Evolutionary conservation across 169 alveolate genomes (phyloP), one percentile per base, ranked within the genome.

Genomic region (Cryptosporidium ubiquitum): DNA sequence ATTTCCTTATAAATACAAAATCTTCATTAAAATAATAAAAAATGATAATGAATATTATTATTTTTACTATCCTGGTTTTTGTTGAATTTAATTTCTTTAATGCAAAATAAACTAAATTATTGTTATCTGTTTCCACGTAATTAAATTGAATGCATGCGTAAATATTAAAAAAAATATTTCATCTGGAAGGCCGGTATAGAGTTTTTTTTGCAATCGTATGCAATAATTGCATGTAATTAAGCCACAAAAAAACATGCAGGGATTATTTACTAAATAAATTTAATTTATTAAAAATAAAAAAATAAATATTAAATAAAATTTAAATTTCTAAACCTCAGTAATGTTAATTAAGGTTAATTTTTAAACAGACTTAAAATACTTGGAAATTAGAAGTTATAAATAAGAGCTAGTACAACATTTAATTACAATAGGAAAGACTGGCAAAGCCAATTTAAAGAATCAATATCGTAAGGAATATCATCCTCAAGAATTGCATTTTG

Each of bases 381-480:
- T 20, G 5, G 37, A 47, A 47, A 3, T 10, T 55, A 10, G 35
- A 55, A 55, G n/a, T 23, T n/a, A 51, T 2, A 20, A 51, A 23
- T 16, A 7, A 7, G 61, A 7, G 14, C 1, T 10, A 51, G 7
- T n/a, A 51, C 4, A 20, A 14, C 61, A 51, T 20, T 2, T 39
- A 31, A 10, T 29, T 75, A 79, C 3, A 64, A 20, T 44, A 79
- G 40, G 66, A 79, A 79, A 4, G 89, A 79, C 40, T 79, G 89
- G 35, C 79, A 79, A 40, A 79, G 75, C 89, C 89, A 79, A 47
- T 60, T 79, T 33, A 79, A 31, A 40, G 89, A 79, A 61, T 79
- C 89, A 42, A 79, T 58, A 26, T 79, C 89, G n/a, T 29, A 79
- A 3, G 74, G 64, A 29, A 64, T 79, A 29, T 79, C 89, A 18